Conservation (phyloP, 306 rosid genomes). For the Abrus precatorius region DNA sequence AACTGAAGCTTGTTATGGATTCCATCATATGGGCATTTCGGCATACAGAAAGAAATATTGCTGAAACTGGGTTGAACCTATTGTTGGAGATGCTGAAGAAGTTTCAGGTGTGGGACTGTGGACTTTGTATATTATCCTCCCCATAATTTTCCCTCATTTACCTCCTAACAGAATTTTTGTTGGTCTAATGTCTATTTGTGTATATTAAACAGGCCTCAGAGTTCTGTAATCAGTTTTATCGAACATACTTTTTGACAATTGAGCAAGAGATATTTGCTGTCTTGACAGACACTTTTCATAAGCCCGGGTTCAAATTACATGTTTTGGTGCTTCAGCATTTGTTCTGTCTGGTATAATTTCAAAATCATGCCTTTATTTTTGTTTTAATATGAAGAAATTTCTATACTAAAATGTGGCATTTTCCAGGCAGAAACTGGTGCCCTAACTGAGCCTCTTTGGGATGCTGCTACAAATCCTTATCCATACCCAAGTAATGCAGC, state of each 20-base stretch:
- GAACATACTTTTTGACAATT: constrained; percentile 78
- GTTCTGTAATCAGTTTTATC: constrained; percentile 89
- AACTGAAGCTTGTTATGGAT: constrained; percentile 97
- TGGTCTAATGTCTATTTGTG: constrained; percentile 22
- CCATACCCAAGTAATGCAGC: constrained; percentile 78
- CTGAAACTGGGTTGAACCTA: constrained; percentile 90
- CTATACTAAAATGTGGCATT: constrained; percentile 5
- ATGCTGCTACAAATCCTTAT: constrained; percentile 70
- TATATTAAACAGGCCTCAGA: constrained; percentile 70
- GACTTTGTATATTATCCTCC: constrained; percentile 1
- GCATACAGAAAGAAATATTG: constrained; percentile 97
- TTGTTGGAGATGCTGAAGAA: constrained; percentile 85
- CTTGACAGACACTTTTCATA: constrained; percentile 95
- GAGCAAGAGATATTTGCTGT: constrained; percentile 98
- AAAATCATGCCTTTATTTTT: neutral
- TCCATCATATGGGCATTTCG: constrained; percentile 98
- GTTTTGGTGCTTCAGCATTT: constrained; percentile 94
- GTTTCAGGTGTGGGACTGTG: constrained; percentile 70
- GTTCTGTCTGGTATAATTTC: constrained; percentile 79
- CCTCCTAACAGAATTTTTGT: neutral
- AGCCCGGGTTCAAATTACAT: constrained; percentile 98
- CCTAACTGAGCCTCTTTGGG: constrained; percentile 94
- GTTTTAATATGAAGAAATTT: constrained; percentile 15
- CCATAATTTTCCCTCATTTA: neutral
- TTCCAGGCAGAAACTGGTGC: constrained; percentile 79